Evolutionary conservation across 1,284 basidiomycete species (phyloP), one percentile per base, ranked within the genome.

Genomic region (Ceratobasidium sp.): DNA sequence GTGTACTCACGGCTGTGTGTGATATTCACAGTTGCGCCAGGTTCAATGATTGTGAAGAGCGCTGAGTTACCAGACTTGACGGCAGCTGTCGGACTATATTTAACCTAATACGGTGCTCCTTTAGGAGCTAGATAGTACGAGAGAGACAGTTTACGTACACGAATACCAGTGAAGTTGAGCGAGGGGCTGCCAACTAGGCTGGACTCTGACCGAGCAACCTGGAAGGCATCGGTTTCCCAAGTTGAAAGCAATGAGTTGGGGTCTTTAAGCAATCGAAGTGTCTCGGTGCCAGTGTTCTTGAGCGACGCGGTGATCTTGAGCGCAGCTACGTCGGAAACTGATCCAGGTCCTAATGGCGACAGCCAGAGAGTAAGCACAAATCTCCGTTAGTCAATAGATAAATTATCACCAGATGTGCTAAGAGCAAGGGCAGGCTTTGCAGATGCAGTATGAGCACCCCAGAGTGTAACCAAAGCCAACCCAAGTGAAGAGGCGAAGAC

Each of bases 261-360:
- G 82, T 89, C 86, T 79, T 88, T 88, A 77, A 89, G 83, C 64
- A 89, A 81, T 80, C 86, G 87, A 74, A 89, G 78, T 74, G 86
- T 85, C 82, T 88, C 87, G 64, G 86, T 84, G 67, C 88, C 88
- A 69, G 86, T 87, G 84, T 89, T 89, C 79, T 83, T 86, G 79
- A 89, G 71, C 50, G 86, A 87, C 13, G 87, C 82, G 38, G 81
- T 81, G 68, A 88, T 83, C 81, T 86, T 86, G 71, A 88, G 81
- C 79, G 85, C 85, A 56, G 86, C 82, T 46, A 88, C 85, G 78
- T 83, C 84, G 59, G 83, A 80, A 46, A 88, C 86, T 33, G 82
- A 80, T 7, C 82, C 81, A 56, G 86, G 84, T 65, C 73, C 73
- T 76, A 64, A 28, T 54, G 48, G 33, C 12, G 28, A 10, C 10